A percentile compares a stretch with the other conserved stretches of the same genome.
Evolutionary conservation across 2,329 filamentous ascomycete genomes (phyloP).

Genomic region (Exophiala alcalophila): DNA sequence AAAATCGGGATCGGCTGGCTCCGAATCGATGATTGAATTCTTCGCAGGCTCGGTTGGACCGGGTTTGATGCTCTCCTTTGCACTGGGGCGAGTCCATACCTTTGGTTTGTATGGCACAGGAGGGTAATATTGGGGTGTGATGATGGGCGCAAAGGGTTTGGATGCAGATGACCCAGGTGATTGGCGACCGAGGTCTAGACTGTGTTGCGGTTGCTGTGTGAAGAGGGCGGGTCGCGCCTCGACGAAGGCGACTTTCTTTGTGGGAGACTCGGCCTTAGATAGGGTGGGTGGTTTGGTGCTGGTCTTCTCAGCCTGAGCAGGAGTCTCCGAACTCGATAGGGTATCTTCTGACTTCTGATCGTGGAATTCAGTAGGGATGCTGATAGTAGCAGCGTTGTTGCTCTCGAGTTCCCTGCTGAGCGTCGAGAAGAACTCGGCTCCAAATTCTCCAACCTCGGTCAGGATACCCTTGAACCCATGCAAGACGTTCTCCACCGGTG

Average conservation of each 20-base stretch:
- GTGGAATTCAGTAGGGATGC: too few relatives aligned
- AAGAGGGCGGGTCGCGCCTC: background rate
- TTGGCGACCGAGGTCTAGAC: background rate
- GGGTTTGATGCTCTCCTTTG: too few relatives aligned
- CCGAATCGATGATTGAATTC: conserved; percentile 34
- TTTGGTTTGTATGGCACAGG: too few relatives aligned
- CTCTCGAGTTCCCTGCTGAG: conserved; percentile 14
- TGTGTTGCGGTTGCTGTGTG: background rate
- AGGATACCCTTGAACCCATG: conserved; percentile 41
- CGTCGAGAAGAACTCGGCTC: conserved; percentile 19
- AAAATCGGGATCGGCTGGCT: conserved; percentile 35
- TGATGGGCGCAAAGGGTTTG: too few relatives aligned
- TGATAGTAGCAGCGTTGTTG: too few relatives aligned
- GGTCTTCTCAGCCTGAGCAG: background rate
- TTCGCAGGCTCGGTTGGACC: background rate
- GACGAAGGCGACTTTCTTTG: conserved; percentile 20
- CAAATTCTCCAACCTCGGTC: conserved; percentile 37
- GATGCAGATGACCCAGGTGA: too few relatives aligned
- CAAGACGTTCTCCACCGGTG: conserved; percentile 38
- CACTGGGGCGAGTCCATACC: too few relatives aligned
- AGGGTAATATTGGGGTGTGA: too few relatives aligned
- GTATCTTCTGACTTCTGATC: too few relatives aligned
- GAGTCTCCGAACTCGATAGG: too few relatives aligned
- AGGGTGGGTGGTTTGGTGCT: background rate
- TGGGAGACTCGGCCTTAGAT: background rate